These are phyloP conservation scores for Oehlia diaphana DNA, from an alignment of 192 early-diverging fungal species.

Conservation along the genomic window DNA sequence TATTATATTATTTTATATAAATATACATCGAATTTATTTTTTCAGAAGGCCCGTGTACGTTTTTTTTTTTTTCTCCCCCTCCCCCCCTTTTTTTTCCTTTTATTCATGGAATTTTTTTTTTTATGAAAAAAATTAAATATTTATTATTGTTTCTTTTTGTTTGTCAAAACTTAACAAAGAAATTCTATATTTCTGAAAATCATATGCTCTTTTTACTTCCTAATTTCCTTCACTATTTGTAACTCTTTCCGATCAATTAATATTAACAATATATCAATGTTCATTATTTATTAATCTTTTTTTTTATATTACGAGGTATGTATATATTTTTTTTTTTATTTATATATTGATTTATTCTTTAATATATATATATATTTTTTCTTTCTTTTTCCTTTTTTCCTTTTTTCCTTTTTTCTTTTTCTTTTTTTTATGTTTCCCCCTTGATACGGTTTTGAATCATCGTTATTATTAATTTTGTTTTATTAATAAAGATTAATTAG, in stretches of 20 bases:
- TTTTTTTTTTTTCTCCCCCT: neutral
- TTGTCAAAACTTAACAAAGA: neutral
- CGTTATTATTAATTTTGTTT: neutral
- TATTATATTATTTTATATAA: constrained; percentile 10
- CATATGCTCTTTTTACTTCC: neutral
- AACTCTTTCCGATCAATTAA: neutral
- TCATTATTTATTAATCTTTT: neutral
- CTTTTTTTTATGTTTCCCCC: neutral
- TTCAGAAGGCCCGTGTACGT: constrained; percentile 1
- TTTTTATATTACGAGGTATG: neutral
- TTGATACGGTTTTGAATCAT: neutral
- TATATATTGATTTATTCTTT: neutral
- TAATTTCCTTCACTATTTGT: neutral
- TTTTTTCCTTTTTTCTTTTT: too few relatives aligned
- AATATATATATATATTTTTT: neutral
- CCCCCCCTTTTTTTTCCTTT: neutral
- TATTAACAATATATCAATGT: neutral
- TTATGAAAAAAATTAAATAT: neutral
- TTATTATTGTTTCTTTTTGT: constrained; percentile 4
- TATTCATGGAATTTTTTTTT: constrained; percentile 3
- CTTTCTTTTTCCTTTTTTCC: too few relatives aligned
- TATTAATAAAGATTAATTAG: neutral
- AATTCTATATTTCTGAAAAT: neutral
- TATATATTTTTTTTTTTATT: too few relatives aligned
- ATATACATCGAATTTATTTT: neutral